phyloP scores from a whole-genome alignment of 2,329 filamentous ascomycete species.

The Periconia digitata region DNA sequence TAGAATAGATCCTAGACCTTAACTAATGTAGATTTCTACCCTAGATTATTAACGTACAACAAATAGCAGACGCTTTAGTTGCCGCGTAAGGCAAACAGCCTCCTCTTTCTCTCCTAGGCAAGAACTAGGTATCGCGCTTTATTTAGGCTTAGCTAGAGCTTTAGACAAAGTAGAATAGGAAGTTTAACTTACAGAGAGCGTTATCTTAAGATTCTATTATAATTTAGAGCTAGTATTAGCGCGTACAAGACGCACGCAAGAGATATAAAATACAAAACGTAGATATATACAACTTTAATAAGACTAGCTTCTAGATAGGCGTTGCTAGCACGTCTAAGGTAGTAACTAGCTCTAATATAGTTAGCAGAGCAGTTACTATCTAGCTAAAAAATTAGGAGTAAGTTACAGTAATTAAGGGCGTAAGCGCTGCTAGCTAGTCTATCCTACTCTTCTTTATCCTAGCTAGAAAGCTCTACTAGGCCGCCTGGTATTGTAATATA shows the following conservation, averaged over 20 bases:
- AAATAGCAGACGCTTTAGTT: constrained; percentile 12
- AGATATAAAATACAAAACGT: too few species aligned
- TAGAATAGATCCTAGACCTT: constrained; percentile 11
- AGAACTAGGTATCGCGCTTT: constrained; percentile 13
- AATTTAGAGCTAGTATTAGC: constrained; percentile 8
- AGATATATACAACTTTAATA: too few species aligned
- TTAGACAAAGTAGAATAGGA: constrained; percentile 12
- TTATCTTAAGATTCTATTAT: constrained; percentile 7
- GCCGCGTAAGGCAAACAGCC: constrained; percentile 6
- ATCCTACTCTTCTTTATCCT: constrained; percentile 8
- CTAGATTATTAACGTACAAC: constrained; percentile 7
- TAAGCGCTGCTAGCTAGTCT: constrained; percentile 5
- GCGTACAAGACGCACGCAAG: too few species aligned
- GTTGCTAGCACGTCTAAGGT: too few species aligned
- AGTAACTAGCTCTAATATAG: background rate
- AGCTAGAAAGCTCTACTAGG: constrained; percentile 11
- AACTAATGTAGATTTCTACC: constrained; percentile 6
- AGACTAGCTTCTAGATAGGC: too few species aligned
- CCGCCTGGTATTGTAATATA: constrained; percentile 17
- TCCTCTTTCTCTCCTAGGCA: constrained; percentile 1
- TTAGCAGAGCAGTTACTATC: background rate
- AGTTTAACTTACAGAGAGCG: constrained; percentile 2
- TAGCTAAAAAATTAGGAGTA: constrained; percentile 1
- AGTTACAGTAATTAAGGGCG: constrained; percentile 7
- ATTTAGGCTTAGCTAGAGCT: constrained; percentile 12